phyloP scores from a whole-genome alignment of 2,329 filamentous ascomycete species.

The Fusarium pseudonygamai region DNA sequence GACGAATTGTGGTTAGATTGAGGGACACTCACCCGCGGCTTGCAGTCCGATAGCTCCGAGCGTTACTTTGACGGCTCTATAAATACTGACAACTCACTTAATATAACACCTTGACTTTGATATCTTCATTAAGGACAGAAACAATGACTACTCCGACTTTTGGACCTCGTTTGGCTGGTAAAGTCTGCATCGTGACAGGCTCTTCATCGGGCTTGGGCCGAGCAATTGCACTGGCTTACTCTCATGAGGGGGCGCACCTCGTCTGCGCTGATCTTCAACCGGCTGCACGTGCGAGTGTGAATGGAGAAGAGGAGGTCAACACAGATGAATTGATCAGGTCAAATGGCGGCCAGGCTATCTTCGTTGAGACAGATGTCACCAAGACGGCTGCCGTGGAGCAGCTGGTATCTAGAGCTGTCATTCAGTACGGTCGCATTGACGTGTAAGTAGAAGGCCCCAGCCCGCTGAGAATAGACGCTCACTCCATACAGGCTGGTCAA shows the following conservation, averaged over 20 bases:
- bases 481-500: constrained; percentile 45
- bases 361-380: constrained; percentile 56
- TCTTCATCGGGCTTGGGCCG: constrained; percentile 57
- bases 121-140: no score
- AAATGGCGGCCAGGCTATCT: constrained; percentile 50
- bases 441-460: constrained; percentile 8
- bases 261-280: constrained; percentile 54
- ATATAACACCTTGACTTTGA: no score
- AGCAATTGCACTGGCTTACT: constrained; percentile 56
- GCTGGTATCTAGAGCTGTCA: constrained; percentile 44
- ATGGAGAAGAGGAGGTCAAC: constrained; percentile 44
- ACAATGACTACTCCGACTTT: background rate
- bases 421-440: constrained; percentile 34
- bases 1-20: background rate
- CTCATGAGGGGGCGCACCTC: constrained; percentile 52
- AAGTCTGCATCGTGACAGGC: constrained; percentile 57
- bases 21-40: background rate
- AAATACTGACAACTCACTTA: background rate
- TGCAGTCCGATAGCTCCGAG: background rate
- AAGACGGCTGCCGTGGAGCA: constrained; percentile 48
- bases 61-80: background rate
- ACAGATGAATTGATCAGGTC: constrained; percentile 47
- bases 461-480: background rate
- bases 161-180: constrained; percentile 16
- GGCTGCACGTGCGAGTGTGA: constrained; percentile 38